phyloP scores from a whole-genome alignment of 345 rosid species.

The Arabis hirsuta region DNA sequence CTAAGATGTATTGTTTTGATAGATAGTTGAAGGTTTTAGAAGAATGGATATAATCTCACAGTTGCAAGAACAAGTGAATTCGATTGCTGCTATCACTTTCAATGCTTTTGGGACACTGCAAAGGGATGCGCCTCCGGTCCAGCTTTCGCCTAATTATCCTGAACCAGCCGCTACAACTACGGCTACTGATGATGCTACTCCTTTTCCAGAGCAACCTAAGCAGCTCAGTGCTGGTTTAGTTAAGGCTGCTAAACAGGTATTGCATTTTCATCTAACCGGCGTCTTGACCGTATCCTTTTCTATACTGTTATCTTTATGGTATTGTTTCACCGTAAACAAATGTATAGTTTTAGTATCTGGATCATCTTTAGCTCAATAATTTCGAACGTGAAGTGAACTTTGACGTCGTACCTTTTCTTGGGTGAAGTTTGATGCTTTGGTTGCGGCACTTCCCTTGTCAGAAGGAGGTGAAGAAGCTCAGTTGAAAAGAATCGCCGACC shows the following conservation, averaged over 20 bases:
- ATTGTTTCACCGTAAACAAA: neutral
- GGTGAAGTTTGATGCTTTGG: constrained; percentile 87
- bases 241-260: constrained; percentile 92
- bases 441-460: constrained; percentile 83
- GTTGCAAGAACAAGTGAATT: constrained; percentile 87
- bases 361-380: neutral
- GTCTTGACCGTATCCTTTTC: neutral
- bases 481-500: constrained; percentile 73
- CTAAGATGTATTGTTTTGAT: neutral
- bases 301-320: no score
- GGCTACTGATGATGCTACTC: constrained; percentile 56
- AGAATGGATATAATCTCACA: constrained; percentile 95
- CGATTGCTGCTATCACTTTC: constrained; percentile 71
- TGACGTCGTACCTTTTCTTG: constrained; percentile 15
- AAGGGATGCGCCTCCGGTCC: constrained; percentile 83
- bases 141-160: constrained; percentile 82
- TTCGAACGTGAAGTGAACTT: neutral
- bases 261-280: neutral
- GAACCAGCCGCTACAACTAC: constrained; percentile 64
- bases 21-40: constrained; percentile 2
- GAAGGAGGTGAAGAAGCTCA: constrained; percentile 97
- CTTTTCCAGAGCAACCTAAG: constrained; percentile 74
- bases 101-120: constrained; percentile 83
- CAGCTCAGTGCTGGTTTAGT: constrained; percentile 79
- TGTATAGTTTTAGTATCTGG: neutral